Evolutionary conservation across 345 rosid species (phyloP), one percentile per base, ranked within the genome.

Genomic region (Pistacia atlantica): DNA sequence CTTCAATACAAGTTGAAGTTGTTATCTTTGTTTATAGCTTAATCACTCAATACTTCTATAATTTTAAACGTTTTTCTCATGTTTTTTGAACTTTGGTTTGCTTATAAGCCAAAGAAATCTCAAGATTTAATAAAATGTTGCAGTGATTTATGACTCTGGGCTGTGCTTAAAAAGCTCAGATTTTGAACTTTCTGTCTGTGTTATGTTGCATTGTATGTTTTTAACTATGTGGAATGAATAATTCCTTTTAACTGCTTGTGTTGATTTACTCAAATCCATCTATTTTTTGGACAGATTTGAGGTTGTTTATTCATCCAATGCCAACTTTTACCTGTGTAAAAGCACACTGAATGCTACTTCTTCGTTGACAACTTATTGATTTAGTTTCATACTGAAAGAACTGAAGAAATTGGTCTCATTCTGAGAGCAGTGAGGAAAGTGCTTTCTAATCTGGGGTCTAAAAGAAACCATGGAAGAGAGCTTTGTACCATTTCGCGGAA

Each of bases 401-500:
- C 79, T 63, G 18, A 77, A 67, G 73, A 79, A 52, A 42, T 55
- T 66, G 18, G 31, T 20, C 69, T 54, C 57, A 10, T 38, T 74
- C 63, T 31, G 65, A 46, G 72, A 74, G 56, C 78, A 67, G 77
- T 63, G 16, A 77, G 64, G 73, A 77, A 52, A 72, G 59, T 48
- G 35, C 20, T 51, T 66, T 13, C 35, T 59, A 38, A 75, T 37
- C 22, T 60, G 45, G 10, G 25, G 35, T 28, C 11, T 16, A 64
- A 31, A 83, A 75, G 74, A 71, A 69, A 76, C 74, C 74, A 90
- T 93, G 93, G 96, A 91, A 85, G 97, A 95, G 81, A 93, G 92
- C 77, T 93, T 91, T 84, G 93, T 90, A 42, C 98, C 98, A 18
- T 89, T 93, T 59, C 92, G 86, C 0, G 97, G 99, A 28, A 93